Evolutionary conservation across 305 asterid genomes (phyloP).

Genomic region (Plantago lanceolata): DNA sequence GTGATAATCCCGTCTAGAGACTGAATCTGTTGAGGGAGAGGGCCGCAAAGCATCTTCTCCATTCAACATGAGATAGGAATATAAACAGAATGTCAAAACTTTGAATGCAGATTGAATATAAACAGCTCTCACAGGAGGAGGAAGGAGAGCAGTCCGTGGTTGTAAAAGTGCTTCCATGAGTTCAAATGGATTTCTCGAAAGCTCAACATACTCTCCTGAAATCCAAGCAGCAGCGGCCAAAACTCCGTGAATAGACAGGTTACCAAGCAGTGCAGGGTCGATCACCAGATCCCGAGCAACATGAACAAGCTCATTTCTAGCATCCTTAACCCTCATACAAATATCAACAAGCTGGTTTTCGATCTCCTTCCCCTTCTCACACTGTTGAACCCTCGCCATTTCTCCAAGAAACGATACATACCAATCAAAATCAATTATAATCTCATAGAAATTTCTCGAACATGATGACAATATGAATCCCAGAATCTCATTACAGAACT

Average conservation of each 20-base stretch:
- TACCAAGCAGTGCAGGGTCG: constrained; percentile 94
- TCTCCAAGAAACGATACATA: constrained; percentile 82
- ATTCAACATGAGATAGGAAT: constrained; percentile 43
- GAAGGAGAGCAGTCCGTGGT: constrained; percentile 74
- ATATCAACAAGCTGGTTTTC: constrained; percentile 81
- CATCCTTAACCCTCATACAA: constrained; percentile 95
- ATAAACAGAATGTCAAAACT: constrained; percentile 59
- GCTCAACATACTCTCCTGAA: constrained; percentile 84
- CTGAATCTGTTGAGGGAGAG: constrained; percentile 28
- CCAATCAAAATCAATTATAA: constrained; percentile 84
- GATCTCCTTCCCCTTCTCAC: constrained; percentile 79
- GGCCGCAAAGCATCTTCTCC: constrained; percentile 36
- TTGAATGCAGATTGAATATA: constrained; percentile 82
- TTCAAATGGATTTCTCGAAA: constrained; percentile 79
- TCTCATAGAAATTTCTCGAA: constrained; percentile 70
- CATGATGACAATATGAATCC: constrained; percentile 66
- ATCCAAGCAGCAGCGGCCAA: constrained; percentile 87
- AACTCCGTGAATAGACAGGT: constrained; percentile 60
- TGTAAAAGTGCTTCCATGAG: constrained; percentile 84
- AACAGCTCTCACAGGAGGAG: constrained; percentile 72
- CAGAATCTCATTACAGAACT: constrained; percentile 82
- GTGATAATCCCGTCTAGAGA: background rate
- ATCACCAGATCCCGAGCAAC: constrained; percentile 81
- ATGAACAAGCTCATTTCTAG: constrained; percentile 71
- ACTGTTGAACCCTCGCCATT: constrained; percentile 80